Evolutionary conservation across 129 eudicot genomes (phyloP), one percentile per base, ranked within the genome.

Genomic region (Pittosporum tobira): DNA sequence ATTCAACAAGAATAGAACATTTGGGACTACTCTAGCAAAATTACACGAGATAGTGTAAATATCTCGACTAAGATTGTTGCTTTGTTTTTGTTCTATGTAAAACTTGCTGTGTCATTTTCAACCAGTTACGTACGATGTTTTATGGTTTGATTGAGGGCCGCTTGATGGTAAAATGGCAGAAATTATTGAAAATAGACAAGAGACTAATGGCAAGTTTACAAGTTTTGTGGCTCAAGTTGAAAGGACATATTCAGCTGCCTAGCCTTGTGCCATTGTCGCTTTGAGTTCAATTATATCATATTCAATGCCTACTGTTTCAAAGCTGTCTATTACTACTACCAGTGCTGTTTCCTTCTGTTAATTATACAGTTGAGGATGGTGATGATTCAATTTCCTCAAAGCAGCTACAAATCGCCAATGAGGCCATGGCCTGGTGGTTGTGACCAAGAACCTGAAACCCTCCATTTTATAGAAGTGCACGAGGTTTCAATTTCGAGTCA

Each of bases 211-310:
- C 25, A n/a, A 19, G 51, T 29, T 36, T 12, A 25, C 30, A 21
- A 18, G 29, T 47, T 31, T 54, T 55, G 60, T 56, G 64, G 44
- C 21, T 25, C 37, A 40, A 20, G 64, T 64, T 54, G 45, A 18
- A 24, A 44, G 29, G 44, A 40, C 57, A 21, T 44, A 43, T 25
- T 1, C 0, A 29, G 16, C 27, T 56, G 22, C 40, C 27, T 56
- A 22, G 8, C 40, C 64, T 66, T 23, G 48, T 66, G 64, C 16
- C 23, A 20, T 43, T 66, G 56, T 66, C 71, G 12, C n/a, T 43
- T 48, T 48, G 23, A 66, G 30, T 29, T 13, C 65, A 57, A 48
- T 19, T 40, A 10, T 31, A 45, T 56, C 61, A 18, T 11, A 56
- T 56, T 56, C 59, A 21, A 15, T 5, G 13, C 40, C 40, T 18